Conservation (phyloP, 2,329 filamentous ascomycete species). For the Fusarium sp. region DNA sequence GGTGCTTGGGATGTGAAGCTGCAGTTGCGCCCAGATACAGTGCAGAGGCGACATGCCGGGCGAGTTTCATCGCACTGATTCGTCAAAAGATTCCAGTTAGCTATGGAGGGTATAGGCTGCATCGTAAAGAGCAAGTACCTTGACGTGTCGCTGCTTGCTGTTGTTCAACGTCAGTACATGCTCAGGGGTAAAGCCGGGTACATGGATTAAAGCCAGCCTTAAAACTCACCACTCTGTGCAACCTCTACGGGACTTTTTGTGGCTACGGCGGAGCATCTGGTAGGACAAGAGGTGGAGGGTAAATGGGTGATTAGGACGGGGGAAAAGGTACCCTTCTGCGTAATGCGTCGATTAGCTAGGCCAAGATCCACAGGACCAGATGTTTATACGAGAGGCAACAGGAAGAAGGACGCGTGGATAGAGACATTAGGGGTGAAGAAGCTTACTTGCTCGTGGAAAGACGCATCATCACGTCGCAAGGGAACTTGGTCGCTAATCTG, state of each 20-base stretch:
- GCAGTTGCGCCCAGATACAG: slow-evolving; percentile 12
- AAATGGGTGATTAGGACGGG: neutral
- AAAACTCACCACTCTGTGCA: slow-evolving; percentile 27
- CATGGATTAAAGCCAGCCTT: neutral
- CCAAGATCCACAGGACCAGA: neutral
- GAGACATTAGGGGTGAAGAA: neutral
- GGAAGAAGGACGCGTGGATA: neutral
- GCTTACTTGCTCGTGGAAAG: neutral
- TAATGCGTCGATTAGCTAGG: neutral
- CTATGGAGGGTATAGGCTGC: fast-evolving
- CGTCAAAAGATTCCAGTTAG: slow-evolving; percentile 12
- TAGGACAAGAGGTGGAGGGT: too few species aligned
- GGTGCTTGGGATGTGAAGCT: slow-evolving; percentile 10
- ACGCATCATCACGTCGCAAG: neutral
- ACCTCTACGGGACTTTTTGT: slow-evolving; percentile 35
- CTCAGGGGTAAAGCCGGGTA: neutral
- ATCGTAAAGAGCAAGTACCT: neutral
- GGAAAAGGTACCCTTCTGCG: neutral
- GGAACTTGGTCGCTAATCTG: neutral
- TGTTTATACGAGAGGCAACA: neutral
- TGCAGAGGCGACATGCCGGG: slow-evolving; percentile 27
- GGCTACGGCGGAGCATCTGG: slow-evolving; percentile 34
- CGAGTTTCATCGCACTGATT: slow-evolving; percentile 34
- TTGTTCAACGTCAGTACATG: neutral
- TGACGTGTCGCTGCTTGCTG: slow-evolving; percentile 34